Evolutionary conservation across 108 stramenopile species (phyloP).

Genomic region (Epipyxis sp.): DNA sequence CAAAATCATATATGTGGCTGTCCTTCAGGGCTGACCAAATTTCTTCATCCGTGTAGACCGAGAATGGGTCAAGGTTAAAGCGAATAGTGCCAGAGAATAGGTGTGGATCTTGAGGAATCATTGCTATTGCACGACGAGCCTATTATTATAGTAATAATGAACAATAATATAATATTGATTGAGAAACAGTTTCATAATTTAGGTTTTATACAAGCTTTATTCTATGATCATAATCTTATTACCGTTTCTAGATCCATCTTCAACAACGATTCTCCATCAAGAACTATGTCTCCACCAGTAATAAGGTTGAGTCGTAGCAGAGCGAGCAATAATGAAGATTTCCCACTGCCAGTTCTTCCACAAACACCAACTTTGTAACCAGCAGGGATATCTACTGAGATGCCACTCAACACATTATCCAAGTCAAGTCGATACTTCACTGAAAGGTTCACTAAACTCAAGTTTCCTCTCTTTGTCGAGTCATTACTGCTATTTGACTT

Average conservation of each 20-base stretch:
- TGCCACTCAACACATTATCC: conserved; percentile 32
- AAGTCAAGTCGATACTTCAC: conserved; percentile 42
- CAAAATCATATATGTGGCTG: background rate
- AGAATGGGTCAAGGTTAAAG: conserved; percentile 49
- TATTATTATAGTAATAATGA: too few relatives aligned
- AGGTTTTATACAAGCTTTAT: too few relatives aligned
- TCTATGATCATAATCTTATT: too few relatives aligned
- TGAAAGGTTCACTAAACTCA: conserved; percentile 14
- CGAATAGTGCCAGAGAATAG: conserved; percentile 46
- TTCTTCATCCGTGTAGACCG: conserved; percentile 36
- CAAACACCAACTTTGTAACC: conserved; percentile 58
- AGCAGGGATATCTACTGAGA: conserved; percentile 26
- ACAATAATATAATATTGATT: too few relatives aligned
- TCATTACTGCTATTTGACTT: background rate
- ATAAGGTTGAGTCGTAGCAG: conserved; percentile 57
- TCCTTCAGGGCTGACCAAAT: conserved; percentile 19
- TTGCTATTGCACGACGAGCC: conserved; percentile 32
- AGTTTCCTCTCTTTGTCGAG: background rate
- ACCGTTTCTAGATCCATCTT: background rate
- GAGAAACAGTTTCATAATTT: too few relatives aligned
- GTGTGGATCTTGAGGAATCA: conserved; percentile 48
- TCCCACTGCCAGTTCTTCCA: conserved; percentile 73
- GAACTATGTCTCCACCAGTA: conserved; percentile 58
- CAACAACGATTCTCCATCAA: conserved; percentile 71
- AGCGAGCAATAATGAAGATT: conserved; percentile 74